Evolutionary conservation across 2,329 filamentous ascomycete genomes (phyloP).

Genomic region (Paecilomyces dactylethromorphus): DNA sequence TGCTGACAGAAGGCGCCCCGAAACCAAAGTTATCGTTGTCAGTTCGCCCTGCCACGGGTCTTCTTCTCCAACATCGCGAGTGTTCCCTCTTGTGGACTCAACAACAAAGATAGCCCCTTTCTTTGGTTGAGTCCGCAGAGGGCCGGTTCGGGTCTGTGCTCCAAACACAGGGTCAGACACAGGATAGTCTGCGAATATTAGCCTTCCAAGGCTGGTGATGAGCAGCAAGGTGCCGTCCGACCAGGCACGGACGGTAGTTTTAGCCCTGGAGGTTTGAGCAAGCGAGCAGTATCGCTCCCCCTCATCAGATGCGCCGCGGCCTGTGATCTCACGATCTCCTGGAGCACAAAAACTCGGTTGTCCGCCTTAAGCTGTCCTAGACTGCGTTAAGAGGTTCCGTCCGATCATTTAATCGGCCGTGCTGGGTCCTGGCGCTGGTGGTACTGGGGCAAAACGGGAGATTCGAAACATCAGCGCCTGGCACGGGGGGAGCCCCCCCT

Average conservation of each 20-base stretch:
- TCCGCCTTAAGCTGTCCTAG: neutral
- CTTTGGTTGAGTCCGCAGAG: neutral
- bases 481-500: neutral
- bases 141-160: neutral
- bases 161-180: neutral
- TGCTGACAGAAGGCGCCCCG: neutral
- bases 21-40: neutral
- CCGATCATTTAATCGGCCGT: neutral
- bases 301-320: neutral
- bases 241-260: neutral
- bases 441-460: neutral
- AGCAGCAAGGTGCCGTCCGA: neutral
- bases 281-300: neutral
- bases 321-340: neutral
- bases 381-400: neutral
- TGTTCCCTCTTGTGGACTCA: neutral
- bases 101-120: neutral
- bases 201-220: neutral
- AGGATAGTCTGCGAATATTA: neutral
- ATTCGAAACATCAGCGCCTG: slow-evolving; percentile 2
- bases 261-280: neutral
- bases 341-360: neutral
- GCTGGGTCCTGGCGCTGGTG: neutral
- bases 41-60: neutral
- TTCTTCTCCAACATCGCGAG: neutral